Evolutionary conservation across 331 rosid species (phyloP).

Genomic region (Dryas integrifolia): DNA sequence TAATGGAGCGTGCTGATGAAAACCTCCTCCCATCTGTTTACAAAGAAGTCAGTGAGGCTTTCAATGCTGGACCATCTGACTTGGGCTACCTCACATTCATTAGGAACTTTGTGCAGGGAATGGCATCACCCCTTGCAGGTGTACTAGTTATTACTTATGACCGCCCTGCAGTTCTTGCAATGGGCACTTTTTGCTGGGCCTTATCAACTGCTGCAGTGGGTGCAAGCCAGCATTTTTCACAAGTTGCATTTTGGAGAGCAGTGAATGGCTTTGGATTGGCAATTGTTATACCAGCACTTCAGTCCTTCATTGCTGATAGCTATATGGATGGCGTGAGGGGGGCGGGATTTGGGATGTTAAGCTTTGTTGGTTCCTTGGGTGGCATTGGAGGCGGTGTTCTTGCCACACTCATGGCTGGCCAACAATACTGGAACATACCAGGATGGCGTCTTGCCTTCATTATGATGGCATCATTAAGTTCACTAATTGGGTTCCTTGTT

Average conservation of each 20-base stretch:
- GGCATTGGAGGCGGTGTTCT: conserved; percentile 96
- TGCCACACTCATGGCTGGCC: conserved; percentile 94
- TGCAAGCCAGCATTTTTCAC: conserved; percentile 50
- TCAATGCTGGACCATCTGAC: conserved; percentile 86
- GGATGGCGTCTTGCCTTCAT: conserved; percentile 91
- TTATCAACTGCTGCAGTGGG: conserved; percentile 93
- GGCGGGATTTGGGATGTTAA: conserved; percentile 73
- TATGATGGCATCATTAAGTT: conserved; percentile 76
- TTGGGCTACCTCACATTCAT: conserved; percentile 91
- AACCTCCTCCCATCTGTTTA: conserved; percentile 93
- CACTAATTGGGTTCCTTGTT: conserved; percentile 72
- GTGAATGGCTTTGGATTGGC: conserved; percentile 92
- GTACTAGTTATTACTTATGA: conserved; percentile 68
- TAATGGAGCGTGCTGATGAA: conserved; percentile 94
- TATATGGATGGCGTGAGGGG: conserved; percentile 76
- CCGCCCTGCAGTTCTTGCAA: conserved; percentile 78
- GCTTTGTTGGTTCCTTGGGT: conserved; percentile 68
- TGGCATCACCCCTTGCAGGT: conserved; percentile 87
- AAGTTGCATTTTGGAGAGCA: conserved; percentile 90
- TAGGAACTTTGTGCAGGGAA: conserved; percentile 77
- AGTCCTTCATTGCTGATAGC: conserved; percentile 93
- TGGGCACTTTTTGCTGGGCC: conserved; percentile 91
- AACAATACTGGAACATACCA: conserved; percentile 58
- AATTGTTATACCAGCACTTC: conserved; percentile 93
- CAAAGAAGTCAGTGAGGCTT: conserved; percentile 94